Conservation (phyloP, 441 rosid genomes). For the Brassica hybrid region DNA sequence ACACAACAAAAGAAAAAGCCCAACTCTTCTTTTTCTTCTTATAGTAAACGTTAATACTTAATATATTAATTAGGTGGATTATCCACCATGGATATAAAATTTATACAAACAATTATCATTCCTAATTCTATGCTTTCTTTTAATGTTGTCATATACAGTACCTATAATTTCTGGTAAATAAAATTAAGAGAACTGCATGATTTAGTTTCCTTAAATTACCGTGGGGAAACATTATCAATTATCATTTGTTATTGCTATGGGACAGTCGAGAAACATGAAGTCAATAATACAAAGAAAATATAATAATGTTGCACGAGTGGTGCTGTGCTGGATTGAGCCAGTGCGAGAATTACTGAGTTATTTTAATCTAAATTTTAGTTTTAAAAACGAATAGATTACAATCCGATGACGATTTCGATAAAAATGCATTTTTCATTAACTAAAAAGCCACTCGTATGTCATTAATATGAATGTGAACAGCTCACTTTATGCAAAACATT, state of each 20-base stretch:
- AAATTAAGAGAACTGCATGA: neutral
- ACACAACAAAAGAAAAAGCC: slow-evolving; percentile 5
- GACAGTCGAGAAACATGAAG: slow-evolving; percentile 36
- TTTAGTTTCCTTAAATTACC: slow-evolving; percentile 16
- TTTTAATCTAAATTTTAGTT: neutral
- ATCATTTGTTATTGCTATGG: slow-evolving; percentile 11
- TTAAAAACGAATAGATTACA: slow-evolving; percentile 13
- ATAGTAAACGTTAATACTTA: neutral
- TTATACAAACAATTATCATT: neutral
- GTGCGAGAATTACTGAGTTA: slow-evolving; percentile 13
- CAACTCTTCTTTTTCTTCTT: neutral
- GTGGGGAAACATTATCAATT: slow-evolving; percentile 1
- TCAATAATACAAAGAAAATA: slow-evolving; percentile 24
- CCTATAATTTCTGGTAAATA: neutral
- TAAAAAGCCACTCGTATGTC: neutral
- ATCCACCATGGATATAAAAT: neutral
- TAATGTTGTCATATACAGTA: neutral
- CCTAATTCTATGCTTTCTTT: neutral
- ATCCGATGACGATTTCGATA: slow-evolving; percentile 27
- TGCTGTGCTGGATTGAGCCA: slow-evolving; percentile 37
- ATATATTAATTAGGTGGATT: neutral
- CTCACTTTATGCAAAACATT: slow-evolving; percentile 34
- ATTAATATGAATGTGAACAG: slow-evolving; percentile 30
- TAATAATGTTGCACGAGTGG: slow-evolving; percentile 60
- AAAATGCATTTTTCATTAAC: neutral